Evolutionary conservation across 176 grass and related monocot species (phyloP), one percentile per base, ranked within the genome.

Genomic region (Oropetium thomaeum): DNA sequence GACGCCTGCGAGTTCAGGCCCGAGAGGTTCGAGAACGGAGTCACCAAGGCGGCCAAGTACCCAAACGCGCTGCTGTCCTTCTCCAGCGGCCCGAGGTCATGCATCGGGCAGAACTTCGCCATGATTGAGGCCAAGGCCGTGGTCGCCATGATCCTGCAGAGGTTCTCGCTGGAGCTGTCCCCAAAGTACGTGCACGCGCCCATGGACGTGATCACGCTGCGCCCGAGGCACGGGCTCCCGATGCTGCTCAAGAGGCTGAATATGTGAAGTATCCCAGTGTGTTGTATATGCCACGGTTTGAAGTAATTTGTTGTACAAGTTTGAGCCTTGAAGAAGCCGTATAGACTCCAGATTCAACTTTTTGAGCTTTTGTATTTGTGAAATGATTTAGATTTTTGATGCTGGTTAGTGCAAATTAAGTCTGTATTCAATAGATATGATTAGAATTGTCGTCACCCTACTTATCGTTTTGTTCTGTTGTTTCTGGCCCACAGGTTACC

Each of bases 31-130:
- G 32, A 78, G 57, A 85, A 90, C 1, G 85, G 87, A 8, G 70
- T 85, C 8, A 34, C 40, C 1, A 85, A 38, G 15, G 87, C 90
- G 0, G 71, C 80, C 1, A 84, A 89, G 52, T 67, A 87, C 48
- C 81, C 90, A 11, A 87, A 78, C 16, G 81, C 77, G 1, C 8
- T 90, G n/a, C 29, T 90, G 7, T 53, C 91, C 0, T 93, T 93
- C 54, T 87, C 87, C 0, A 37, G 52, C 0, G 91, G 84, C 1
- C 91, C 87, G 0, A 78, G 91, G 49, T 66, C 63, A 0, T 93
- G 91, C 78, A 82, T 93, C 0, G 74, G 91, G 1, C 90, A 93
- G 73, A 93, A 82, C 77, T 89, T 93, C 7, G 81, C 90, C 0
- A 79, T 87, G 83, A 48, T 87, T 1, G 80, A 93, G 55, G 87